A percentile compares a stretch with the other conserved stretches of the same genome.
These are phyloP conservation scores for Bipolaris oryzae DNA, from an alignment of 2,329 filamentous ascomycete genomes.

Conservation along the genomic window DNA sequence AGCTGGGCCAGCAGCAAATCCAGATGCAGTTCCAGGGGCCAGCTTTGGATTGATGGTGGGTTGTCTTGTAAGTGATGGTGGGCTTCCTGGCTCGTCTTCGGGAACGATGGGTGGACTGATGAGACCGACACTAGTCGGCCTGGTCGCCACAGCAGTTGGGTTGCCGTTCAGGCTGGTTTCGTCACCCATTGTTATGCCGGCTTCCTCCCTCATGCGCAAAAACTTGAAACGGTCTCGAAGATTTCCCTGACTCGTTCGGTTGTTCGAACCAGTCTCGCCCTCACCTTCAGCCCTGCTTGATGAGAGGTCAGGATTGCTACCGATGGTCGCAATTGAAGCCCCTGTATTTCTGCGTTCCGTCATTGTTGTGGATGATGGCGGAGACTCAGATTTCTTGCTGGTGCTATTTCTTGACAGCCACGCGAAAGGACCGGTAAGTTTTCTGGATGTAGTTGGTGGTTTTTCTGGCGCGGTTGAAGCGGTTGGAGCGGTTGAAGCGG, in stretches of 20 bases:
- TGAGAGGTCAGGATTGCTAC: conserved; percentile 82
- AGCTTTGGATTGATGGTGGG: conserved; percentile 71
- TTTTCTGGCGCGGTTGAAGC: conserved; percentile 20
- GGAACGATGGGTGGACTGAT: conserved; percentile 57
- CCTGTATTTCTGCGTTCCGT: conserved; percentile 72
- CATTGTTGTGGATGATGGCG: conserved; percentile 59
- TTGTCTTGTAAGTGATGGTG: conserved; percentile 56
- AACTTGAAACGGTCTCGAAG: conserved; percentile 56
- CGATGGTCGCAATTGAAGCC: conserved; percentile 77
- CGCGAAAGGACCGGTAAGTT: conserved; percentile 69
- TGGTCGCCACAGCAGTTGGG: conserved; percentile 50
- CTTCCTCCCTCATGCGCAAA: conserved; percentile 54
- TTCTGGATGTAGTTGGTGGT: conserved; percentile 56
- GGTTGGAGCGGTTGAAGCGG: conserved; percentile 20
- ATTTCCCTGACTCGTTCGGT: conserved; percentile 48
- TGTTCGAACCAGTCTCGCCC: conserved; percentile 33
- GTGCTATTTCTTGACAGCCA: conserved; percentile 52
- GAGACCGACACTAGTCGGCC: conserved; percentile 52
- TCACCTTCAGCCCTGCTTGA: conserved; percentile 75
- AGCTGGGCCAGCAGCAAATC: conserved; percentile 76
- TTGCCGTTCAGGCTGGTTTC: conserved; percentile 55
- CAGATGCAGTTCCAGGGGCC: conserved; percentile 83
- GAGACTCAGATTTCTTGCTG: conserved; percentile 65
- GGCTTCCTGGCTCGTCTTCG: conserved; percentile 48
- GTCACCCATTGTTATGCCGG: conserved; percentile 45